A percentile compares a stretch with the other conserved stretches of the same genome.
Evolutionary conservation across 768 basidiomycete genomes (phyloP).

Genomic region (Serendipita vermifera): DNA sequence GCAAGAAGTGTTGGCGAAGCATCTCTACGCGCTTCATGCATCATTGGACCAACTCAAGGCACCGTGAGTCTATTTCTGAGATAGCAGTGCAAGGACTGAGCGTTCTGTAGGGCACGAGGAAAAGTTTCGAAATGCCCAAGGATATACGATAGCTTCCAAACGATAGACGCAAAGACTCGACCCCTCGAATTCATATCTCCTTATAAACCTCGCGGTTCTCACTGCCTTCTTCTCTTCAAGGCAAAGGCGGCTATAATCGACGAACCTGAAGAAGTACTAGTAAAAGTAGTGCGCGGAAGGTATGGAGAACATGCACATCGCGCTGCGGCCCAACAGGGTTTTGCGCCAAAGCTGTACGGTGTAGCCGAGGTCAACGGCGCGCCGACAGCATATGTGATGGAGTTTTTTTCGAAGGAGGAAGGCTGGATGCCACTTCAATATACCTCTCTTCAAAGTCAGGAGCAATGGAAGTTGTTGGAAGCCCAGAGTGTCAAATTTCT

Average conservation of each 20-base stretch:
- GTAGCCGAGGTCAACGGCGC: not conserved
- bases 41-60: no score
- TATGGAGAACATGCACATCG: not conserved
- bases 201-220: not conserved
- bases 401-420: not conserved
- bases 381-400: not conserved
- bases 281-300: not conserved
- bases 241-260: not conserved
- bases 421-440: not conserved
- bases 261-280: not conserved
- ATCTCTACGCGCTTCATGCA: no score
- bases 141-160: not conserved
- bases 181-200: not conserved
- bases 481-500: not conserved
- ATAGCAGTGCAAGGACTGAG: no score
- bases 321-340: not conserved
- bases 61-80: no score
- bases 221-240: not conserved
- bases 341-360: not conserved
- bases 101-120: no score
- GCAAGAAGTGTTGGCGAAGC: no score
- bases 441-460: not conserved
- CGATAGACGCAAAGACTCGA: not conserved
- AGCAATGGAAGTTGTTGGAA: not conserved
- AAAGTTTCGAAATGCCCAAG: not conserved